phyloP scores from a whole-genome alignment of 139 green algal genomes.

The Auxenochlorella pyrenoidosa region DNA sequence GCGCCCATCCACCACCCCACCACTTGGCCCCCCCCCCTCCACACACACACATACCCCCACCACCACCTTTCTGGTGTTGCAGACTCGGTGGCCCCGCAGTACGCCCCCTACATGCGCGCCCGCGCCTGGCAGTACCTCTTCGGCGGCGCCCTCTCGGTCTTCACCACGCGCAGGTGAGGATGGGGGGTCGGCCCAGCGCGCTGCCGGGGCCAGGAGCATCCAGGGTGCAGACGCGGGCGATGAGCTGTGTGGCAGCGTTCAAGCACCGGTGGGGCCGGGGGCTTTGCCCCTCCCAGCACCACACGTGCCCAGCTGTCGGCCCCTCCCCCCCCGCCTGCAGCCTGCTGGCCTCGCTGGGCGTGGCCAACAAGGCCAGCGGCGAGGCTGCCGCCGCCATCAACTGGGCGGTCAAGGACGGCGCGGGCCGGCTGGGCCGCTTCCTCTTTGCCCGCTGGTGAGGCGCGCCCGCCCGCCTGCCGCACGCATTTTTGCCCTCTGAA shows the following conservation, averaged over 20 bases:
- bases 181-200: too few species aligned
- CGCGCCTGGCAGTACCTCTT: conserved; percentile 91
- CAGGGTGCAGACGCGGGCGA: too few species aligned
- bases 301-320: too few species aligned
- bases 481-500: too few species aligned
- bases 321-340: conserved; percentile 37
- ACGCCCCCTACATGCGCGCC: conserved; percentile 86
- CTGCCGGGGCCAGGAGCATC: background rate
- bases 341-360: conserved; percentile 79
- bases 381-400: conserved; percentile 87
- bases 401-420: conserved; percentile 91
- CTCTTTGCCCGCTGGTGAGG: conserved; percentile 85
- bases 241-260: too few species aligned
- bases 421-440: conserved; percentile 85
- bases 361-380: conserved; percentile 58
- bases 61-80: too few species aligned
- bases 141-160: conserved; percentile 40
- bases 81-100: conserved; percentile 81
- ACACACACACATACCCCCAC: background rate
- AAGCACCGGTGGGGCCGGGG: too few species aligned
- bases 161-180: background rate
- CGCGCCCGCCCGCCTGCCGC: too few species aligned
- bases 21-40: too few species aligned
- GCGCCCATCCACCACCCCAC: too few species aligned
- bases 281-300: too few species aligned